Percentiles rank a stretch among this genome's conserved stretches.
These are phyloP conservation scores for Macrolepiota fuliginosa DNA, from an alignment of 768 basidiomycete species.

Conservation along the genomic window DNA sequence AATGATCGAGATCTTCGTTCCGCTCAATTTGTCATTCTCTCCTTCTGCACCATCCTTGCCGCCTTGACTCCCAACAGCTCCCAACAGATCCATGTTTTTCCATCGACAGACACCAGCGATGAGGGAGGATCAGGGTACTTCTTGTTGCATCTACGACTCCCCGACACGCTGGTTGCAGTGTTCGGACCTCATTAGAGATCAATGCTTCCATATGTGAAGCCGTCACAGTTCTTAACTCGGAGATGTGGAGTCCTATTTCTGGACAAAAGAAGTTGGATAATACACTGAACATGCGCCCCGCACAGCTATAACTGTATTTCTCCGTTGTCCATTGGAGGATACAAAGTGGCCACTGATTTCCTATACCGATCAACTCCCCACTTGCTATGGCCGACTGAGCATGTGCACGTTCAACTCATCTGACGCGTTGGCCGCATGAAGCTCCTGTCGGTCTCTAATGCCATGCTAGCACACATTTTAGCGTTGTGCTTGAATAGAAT, in stretches of 20 bases:
- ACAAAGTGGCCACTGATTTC: background rate
- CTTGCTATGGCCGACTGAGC: background rate
- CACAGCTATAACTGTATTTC: background rate
- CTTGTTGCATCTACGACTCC: too few relatives aligned
- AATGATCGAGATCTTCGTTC: slow-evolving; percentile 3
- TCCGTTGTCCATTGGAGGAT: background rate
- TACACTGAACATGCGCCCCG: background rate
- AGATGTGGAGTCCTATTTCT: background rate
- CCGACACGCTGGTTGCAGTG: background rate
- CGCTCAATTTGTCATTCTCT: too few relatives aligned
- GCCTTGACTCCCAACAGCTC: background rate
- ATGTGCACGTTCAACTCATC: background rate
- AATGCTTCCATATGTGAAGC: background rate
- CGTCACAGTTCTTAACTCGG: background rate
- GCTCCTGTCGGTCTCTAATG: background rate
- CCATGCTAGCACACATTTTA: too few relatives aligned
- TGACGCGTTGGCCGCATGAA: background rate
- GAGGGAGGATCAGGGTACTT: too few relatives aligned
- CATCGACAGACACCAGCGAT: too few relatives aligned
- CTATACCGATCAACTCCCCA: background rate
- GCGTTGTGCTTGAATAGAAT: background rate
- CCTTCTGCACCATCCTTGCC: background rate
- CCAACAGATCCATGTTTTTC: too few relatives aligned
- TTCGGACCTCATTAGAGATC: too few relatives aligned
- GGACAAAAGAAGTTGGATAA: background rate